Percentiles rank a stretch among this genome's conserved stretches.
Conservation (phyloP, 208 protist species). For the Trypanosoma boissoni region DNA sequence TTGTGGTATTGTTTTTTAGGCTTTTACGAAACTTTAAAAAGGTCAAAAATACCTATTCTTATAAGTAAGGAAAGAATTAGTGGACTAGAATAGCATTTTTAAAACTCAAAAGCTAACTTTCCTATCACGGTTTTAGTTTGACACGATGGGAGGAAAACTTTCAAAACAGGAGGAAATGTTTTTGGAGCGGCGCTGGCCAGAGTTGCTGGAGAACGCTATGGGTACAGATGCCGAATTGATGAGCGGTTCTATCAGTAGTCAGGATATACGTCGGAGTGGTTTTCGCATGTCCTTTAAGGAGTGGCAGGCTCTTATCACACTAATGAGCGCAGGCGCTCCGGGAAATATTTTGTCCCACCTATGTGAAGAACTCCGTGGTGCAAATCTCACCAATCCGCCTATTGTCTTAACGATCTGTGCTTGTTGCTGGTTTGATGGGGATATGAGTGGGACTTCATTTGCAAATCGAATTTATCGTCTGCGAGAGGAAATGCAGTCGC, state of each 20-base stretch:
- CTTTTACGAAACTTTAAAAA: slow-evolving; percentile 9
- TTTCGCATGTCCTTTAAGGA: slow-evolving; percentile 69
- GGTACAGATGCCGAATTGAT: slow-evolving; percentile 27
- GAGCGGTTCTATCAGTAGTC: no score
- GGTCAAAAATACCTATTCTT: no score
- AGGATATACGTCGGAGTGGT: background rate
- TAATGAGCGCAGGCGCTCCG: slow-evolving; percentile 28
- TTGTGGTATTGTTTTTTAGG: slow-evolving; percentile 8
- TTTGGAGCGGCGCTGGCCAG: slow-evolving; percentile 39
- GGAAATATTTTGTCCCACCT: slow-evolving; percentile 40
- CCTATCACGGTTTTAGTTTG: no score
- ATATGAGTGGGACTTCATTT: slow-evolving; percentile 29
- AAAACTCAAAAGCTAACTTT: no score
- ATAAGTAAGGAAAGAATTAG: no score
- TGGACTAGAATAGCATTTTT: no score
- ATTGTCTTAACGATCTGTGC: slow-evolving; percentile 59
- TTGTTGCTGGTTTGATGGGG: slow-evolving; percentile 50
- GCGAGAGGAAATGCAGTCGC: slow-evolving; percentile 16
- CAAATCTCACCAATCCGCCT: slow-evolving; percentile 45
- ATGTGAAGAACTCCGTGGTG: slow-evolving; percentile 23
- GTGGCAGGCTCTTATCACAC: slow-evolving; percentile 65
- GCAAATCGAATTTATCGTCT: slow-evolving; percentile 30
- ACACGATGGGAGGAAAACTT: slow-evolving; percentile 51
- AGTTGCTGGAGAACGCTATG: slow-evolving; percentile 60
- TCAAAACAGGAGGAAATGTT: slow-evolving; percentile 79